phyloP scores from a whole-genome alignment of 441 rosid genomes.

The Hura crepitans region DNA sequence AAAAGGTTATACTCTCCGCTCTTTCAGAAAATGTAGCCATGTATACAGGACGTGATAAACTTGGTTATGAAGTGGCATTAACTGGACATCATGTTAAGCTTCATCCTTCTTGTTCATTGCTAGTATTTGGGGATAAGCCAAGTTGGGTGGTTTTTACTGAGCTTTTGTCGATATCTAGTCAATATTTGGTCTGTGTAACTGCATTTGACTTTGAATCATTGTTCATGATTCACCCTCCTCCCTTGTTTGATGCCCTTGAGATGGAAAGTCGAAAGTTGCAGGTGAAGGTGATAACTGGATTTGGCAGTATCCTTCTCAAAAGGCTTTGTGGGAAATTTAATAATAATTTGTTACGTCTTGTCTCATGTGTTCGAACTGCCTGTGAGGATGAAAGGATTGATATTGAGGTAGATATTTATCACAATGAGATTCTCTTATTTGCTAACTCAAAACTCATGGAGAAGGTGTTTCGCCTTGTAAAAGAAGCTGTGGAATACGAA shows the following conservation, averaged over 20 bases:
- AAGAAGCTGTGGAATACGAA: conserved; percentile 55
- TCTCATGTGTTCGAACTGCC: conserved; percentile 43
- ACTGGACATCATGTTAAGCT: conserved; percentile 68
- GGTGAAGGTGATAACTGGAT: conserved; percentile 51
- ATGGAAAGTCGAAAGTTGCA: conserved; percentile 56
- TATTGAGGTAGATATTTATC: conserved; percentile 49
- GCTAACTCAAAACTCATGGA: conserved; percentile 50
- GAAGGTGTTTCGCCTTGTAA: conserved; percentile 46
- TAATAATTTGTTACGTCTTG: conserved; percentile 46
- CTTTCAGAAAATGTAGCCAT: conserved; percentile 81
- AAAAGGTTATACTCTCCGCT: conserved; percentile 60
- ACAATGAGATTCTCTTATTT: conserved; percentile 59
- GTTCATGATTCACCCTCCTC: no score
- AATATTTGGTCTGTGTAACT: conserved; percentile 86
- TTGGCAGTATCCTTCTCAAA: conserved; percentile 51
- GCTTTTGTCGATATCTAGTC: conserved; percentile 47
- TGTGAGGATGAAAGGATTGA: conserved; percentile 60
- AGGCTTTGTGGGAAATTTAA: conserved; percentile 72
- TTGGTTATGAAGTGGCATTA: conserved; percentile 80
- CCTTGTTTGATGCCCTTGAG: conserved; percentile 49
- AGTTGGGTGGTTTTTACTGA: conserved; percentile 89
- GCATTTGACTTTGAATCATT: conserved; percentile 79
- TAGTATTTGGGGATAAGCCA: conserved; percentile 70
- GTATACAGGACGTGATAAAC: conserved; percentile 76
- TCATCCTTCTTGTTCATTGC: conserved; percentile 87